Conservation (phyloP, 73 alveolate species). For the Paramecium bursaria region DNA sequence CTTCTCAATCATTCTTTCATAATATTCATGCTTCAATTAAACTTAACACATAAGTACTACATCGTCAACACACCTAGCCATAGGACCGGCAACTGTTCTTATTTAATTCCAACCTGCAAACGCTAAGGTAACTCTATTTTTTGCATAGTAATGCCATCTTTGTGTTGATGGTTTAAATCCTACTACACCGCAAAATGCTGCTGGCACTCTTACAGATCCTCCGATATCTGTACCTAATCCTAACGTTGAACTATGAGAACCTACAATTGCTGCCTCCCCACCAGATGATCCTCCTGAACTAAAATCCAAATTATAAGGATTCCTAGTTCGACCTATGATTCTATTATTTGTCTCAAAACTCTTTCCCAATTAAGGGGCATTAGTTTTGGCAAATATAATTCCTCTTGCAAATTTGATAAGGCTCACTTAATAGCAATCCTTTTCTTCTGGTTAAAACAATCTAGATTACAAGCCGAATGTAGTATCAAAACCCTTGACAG, state of each 20-base stretch:
- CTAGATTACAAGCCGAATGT: constrained; percentile 72
- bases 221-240: constrained; percentile 83
- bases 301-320: constrained; percentile 75
- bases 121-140: neutral
- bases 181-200: constrained; percentile 73
- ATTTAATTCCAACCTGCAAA: neutral
- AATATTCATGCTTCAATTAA: neutral
- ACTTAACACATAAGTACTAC: constrained; percentile 65
- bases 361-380: constrained; percentile 74
- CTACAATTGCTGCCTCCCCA: constrained; percentile 86
- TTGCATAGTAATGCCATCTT: constrained; percentile 67
- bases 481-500: constrained; percentile 52
- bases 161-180: constrained; percentile 81
- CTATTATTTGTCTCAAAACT: constrained; percentile 74
- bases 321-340: constrained; percentile 75
- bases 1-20: neutral
- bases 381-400: constrained; percentile 77
- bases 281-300: constrained; percentile 89
- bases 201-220: constrained; percentile 80
- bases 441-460: constrained; percentile 2
- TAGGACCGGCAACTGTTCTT: constrained; percentile 75
- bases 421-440: constrained; percentile 70
- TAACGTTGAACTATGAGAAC: constrained; percentile 75
- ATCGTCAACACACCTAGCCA: constrained; percentile 81
- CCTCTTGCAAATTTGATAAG: constrained; percentile 77